Percentiles rank a stretch among this genome's conserved stretches.
phyloP scores from a whole-genome alignment of 768 basidiomycete species.

The Leccinum truebloodii region DNA sequence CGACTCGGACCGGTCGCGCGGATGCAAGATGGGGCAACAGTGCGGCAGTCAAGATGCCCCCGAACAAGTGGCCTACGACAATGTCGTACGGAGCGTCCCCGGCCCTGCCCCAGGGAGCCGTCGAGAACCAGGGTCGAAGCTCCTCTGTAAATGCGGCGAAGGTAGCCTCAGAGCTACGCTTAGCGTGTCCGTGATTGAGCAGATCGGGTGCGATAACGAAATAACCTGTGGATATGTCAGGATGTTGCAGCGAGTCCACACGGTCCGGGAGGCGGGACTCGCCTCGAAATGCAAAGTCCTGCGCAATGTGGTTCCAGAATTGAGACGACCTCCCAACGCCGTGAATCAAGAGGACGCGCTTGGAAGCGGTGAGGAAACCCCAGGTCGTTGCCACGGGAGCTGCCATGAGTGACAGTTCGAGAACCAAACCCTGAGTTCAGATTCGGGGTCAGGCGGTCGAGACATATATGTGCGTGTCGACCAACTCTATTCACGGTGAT shows the following conservation, averaged over 20 bases:
- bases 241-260: too few species aligned
- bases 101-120: not conserved
- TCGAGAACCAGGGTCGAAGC: conserved; percentile 15
- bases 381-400: conserved; percentile 11
- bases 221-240: conserved; percentile 17
- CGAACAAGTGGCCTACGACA: conserved; percentile 24
- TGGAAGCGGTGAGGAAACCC: conserved; percentile 21
- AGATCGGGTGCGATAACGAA: conserved; percentile 25
- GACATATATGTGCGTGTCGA: too few species aligned
- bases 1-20: too few species aligned
- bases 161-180: conserved; percentile 13
- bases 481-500: too few species aligned
- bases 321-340: conserved; percentile 16
- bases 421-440: too few species aligned
- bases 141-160: conserved; percentile 15
- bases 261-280: not conserved
- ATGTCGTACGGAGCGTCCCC: conserved; percentile 8
- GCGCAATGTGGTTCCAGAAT: conserved; percentile 16
- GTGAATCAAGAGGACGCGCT: conserved; percentile 22
- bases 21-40: conserved; percentile 19
- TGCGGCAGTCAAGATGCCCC: conserved; percentile 13
- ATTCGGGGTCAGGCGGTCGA: too few species aligned
- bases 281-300: conserved; percentile 21
- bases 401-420: too few species aligned
- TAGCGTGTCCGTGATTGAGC: conserved; percentile 21